A percentile compares a stretch with the other conserved stretches of the same genome.
phyloP scores from a whole-genome alignment of 768 basidiomycete species.

The Rhodocollybia butyracea region DNA sequence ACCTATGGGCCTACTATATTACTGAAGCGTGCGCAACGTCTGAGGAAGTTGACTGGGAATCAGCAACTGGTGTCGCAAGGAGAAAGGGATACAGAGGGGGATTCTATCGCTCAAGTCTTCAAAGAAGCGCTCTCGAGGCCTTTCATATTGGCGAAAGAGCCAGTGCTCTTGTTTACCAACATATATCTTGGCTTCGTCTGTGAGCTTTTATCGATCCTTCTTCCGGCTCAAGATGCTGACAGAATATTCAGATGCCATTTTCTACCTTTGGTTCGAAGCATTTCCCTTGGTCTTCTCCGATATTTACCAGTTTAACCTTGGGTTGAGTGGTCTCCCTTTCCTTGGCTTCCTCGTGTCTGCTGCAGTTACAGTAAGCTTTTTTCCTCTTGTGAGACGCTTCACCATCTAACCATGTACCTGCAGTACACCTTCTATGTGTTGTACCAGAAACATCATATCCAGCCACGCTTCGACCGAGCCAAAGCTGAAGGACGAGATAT shows the following conservation, averaged over 20 bases:
- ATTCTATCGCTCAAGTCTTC: conserved; percentile 1
- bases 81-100: conserved; percentile 6
- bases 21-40: conserved; percentile 25
- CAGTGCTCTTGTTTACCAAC: conserved; percentile 6
- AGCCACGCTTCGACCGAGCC: not conserved
- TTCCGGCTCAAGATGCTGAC: not conserved
- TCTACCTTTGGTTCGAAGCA: conserved; percentile 31
- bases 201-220: not conserved
- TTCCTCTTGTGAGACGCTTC: not conserved
- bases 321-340: conserved; percentile 28
- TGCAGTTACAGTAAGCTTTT: not conserved
- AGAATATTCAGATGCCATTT: conserved; percentile 11
- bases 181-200: conserved; percentile 10
- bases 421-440: conserved; percentile 5
- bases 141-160: conserved; percentile 6
- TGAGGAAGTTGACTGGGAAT: conserved; percentile 28
- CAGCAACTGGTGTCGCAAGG: conserved; percentile 13
- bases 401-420: not conserved
- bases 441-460: conserved; percentile 5
- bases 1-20: conserved; percentile 25
- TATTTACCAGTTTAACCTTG: conserved; percentile 29
- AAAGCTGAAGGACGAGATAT: not conserved
- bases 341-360: conserved; percentile 20
- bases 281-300: conserved; percentile 30
- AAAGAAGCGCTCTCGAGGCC: conserved; percentile 4